Evolutionary conservation across 148 eudicot genomes (phyloP).

Genomic region (Camellia sinensis): DNA sequence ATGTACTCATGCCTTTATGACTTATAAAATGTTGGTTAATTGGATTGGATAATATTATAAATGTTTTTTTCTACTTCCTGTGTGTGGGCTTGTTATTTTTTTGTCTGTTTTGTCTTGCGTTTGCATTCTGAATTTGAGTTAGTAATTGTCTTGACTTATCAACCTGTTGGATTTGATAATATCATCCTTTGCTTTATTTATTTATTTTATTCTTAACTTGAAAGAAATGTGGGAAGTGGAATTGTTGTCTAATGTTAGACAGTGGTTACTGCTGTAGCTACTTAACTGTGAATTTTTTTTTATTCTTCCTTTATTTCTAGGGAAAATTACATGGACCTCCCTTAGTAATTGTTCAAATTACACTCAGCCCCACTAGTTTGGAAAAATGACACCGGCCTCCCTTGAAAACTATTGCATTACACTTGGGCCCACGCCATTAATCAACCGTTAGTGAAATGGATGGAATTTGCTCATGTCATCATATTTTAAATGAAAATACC

Average conservation of each 20-base stretch:
- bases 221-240: not conserved
- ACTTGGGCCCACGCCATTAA: no score
- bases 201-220: not conserved
- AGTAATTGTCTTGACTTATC: not conserved
- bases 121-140: not conserved
- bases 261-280: not conserved
- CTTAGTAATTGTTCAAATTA: no score
- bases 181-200: not conserved
- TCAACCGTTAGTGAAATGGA: no score
- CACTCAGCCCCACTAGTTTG: no score
- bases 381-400: no score
- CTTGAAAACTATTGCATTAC: no score
- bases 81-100: no score
- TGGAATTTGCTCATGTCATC: no score
- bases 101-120: not conserved
- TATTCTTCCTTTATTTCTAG: not conserved
- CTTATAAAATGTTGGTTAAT: not conserved
- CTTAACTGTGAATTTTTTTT: not conserved
- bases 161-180: not conserved
- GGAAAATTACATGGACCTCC: no score
- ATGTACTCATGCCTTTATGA: slow-evolving; percentile 1
- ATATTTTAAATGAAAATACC: no score
- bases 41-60: not conserved
- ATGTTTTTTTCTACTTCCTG: not conserved
- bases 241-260: not conserved